These are phyloP conservation scores for Neophaeococcomyces aloes DNA, from an alignment of 2,329 filamentous ascomycete species.

Conservation along the genomic window DNA sequence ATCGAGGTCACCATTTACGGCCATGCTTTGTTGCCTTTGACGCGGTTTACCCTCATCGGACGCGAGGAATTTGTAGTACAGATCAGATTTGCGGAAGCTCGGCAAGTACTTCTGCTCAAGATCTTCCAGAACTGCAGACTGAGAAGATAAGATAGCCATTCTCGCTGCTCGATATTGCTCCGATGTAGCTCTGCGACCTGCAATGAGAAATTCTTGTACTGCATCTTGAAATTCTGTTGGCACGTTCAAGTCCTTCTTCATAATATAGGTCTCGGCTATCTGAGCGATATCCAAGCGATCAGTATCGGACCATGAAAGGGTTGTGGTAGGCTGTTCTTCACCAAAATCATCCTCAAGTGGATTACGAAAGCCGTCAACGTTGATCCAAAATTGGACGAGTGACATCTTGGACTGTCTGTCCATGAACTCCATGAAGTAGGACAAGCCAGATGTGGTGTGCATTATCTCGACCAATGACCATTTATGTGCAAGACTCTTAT, in stretches of 20 bases:
- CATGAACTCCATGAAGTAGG: conserved; percentile 99
- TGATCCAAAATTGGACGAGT: conserved; percentile 94
- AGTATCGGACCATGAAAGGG: conserved; percentile 65
- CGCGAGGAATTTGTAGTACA: conserved; percentile 93
- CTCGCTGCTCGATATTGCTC: conserved; percentile 75
- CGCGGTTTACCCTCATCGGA: conserved; percentile 57
- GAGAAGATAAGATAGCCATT: conserved; percentile 67
- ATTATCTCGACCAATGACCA: conserved; percentile 75
- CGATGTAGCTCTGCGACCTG: conserved; percentile 64
- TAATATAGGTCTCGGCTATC: conserved; percentile 82
- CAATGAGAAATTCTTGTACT: conserved; percentile 67
- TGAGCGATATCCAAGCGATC: conserved; percentile 82
- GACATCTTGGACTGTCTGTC: conserved; percentile 79
- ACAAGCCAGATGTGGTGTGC: conserved; percentile 77
- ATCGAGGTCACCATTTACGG: background rate
- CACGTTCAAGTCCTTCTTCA: conserved; percentile 69
- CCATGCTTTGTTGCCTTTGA: conserved; percentile 11
- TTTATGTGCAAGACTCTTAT: conserved; percentile 54
- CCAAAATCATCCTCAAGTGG: conserved; percentile 78
- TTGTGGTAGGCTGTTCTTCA: conserved; percentile 39
- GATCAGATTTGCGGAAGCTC: conserved; percentile 79
- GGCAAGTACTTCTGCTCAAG: conserved; percentile 74
- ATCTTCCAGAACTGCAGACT: conserved; percentile 71
- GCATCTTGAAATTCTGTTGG: conserved; percentile 56
- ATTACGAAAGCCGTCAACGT: conserved; percentile 91